phyloP scores from a whole-genome alignment of 352 stramenopile species.

The Phytophthora pini region DNA sequence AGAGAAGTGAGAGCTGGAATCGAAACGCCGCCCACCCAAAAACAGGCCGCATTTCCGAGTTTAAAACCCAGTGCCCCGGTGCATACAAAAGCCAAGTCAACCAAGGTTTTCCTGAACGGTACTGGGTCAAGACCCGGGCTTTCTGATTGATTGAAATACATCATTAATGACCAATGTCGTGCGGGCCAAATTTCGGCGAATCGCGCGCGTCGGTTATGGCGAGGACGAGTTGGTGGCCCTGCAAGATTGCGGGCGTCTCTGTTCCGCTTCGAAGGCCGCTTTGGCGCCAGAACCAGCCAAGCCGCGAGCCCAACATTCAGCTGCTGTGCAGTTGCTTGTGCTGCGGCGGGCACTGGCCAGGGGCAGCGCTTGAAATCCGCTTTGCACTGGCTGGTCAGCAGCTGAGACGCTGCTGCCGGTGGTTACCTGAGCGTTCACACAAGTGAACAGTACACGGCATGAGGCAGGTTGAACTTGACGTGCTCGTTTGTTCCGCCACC shows the following conservation, averaged over 20 bases:
- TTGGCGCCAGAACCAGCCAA: slow-evolving; percentile 28
- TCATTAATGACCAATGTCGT: slow-evolving; percentile 20
- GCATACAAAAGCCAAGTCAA: slow-evolving; percentile 4
- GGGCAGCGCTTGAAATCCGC: background rate
- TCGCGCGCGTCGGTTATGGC: background rate
- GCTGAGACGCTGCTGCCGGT: slow-evolving; percentile 14
- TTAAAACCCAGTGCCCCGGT: slow-evolving; percentile 10
- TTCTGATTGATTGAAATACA: slow-evolving; percentile 23
- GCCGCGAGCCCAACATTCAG: slow-evolving; percentile 2
- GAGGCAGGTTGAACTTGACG: slow-evolving; percentile 18
- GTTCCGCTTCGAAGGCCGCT: slow-evolving; percentile 5
- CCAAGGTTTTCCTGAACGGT: background rate
- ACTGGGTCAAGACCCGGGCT: background rate
- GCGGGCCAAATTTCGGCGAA: slow-evolving; percentile 23
- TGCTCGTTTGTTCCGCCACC: slow-evolving; percentile 23
- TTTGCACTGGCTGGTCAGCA: slow-evolving; percentile 22
- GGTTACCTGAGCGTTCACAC: slow-evolving; percentile 15
- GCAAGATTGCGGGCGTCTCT: slow-evolving; percentile 23
- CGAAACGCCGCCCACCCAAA: slow-evolving; percentile 35
- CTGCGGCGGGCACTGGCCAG: slow-evolving; percentile 1
- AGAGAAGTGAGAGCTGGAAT: slow-evolving; percentile 40
- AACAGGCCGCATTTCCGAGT: slow-evolving; percentile 26
- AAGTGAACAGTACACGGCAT: slow-evolving; percentile 17
- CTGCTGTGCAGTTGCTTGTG: no score
- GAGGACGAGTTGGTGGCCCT: slow-evolving; percentile 36